A percentile compares a stretch with the other conserved stretches of the same genome.
phyloP scores from a whole-genome alignment of 2,329 filamentous ascomycete genomes.

The Huntiella omanensis region DNA sequence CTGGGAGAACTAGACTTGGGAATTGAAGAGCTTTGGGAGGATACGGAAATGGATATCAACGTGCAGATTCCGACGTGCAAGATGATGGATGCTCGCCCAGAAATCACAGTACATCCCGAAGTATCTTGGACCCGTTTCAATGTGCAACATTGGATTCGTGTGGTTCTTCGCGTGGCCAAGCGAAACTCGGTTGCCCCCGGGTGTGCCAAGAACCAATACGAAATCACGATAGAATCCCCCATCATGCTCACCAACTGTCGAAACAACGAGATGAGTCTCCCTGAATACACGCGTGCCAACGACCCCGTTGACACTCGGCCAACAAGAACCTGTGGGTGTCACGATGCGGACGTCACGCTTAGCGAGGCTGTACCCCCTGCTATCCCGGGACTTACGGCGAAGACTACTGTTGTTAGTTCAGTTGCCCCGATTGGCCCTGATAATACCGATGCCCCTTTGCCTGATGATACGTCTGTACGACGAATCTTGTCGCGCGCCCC shows the following conservation, averaged over 20 bases:
- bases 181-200: constrained; percentile 58
- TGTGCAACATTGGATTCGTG: constrained; percentile 94
- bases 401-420: neutral
- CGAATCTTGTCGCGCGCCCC: constrained; percentile 50
- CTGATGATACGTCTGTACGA: neutral
- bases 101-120: constrained; percentile 57
- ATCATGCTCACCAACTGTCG: constrained; percentile 87
- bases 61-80: constrained; percentile 81
- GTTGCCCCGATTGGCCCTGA: constrained; percentile 1
- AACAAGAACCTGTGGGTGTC: constrained; percentile 33
- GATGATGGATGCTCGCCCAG: constrained; percentile 58
- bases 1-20: constrained; percentile 60
- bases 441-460: neutral
- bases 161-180: constrained; percentile 56
- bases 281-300: constrained; percentile 48
- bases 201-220: constrained; percentile 64
- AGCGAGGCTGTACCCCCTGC: neutral
- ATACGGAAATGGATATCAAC: constrained; percentile 87
- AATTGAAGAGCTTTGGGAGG: constrained; percentile 56
- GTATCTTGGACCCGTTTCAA: constrained; percentile 89
- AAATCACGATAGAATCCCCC: constrained; percentile 90
- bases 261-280: constrained; percentile 76
- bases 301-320: constrained; percentile 25
- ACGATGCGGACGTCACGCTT: constrained; percentile 21
- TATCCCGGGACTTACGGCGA: constrained; percentile 2